Conservation (phyloP, 2,329 filamentous ascomycete genomes). For the Aspergillus carbonarius region DNA sequence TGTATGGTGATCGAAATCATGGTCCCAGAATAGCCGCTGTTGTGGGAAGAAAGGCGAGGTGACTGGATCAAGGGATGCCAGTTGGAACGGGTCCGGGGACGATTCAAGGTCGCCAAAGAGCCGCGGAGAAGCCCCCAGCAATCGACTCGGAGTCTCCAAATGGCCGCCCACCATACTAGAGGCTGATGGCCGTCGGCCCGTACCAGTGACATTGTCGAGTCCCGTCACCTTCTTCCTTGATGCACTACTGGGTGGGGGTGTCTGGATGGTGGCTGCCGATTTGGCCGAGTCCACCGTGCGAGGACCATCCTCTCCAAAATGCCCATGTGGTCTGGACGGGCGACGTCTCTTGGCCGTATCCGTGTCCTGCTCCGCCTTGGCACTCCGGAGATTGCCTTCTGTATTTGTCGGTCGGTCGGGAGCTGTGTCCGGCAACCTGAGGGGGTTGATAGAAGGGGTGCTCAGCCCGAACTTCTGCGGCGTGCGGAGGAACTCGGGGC, state of each 20-base stretch:
- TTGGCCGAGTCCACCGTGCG: conserved; percentile 38
- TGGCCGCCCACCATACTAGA: conserved; percentile 28
- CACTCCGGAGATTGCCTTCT: conserved; percentile 18
- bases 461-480: conserved; percentile 40
- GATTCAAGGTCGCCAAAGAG: conserved; percentile 57
- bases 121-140: conserved; percentile 46
- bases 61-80: conserved; percentile 52
- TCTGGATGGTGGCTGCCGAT: conserved; percentile 56
- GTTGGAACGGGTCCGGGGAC: conserved; percentile 58
- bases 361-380: conserved; percentile 29
- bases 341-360: conserved; percentile 37
- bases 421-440: conserved; percentile 17
- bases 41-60: conserved; percentile 60
- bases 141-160: conserved; percentile 47
- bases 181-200: conserved; percentile 22
- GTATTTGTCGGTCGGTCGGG: conserved; percentile 14
- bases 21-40: conserved; percentile 52
- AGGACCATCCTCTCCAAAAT: conserved; percentile 31
- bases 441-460: conserved; percentile 30
- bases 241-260: conserved; percentile 61
- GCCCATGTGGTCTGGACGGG: conserved; percentile 27
- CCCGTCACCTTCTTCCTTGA: conserved; percentile 49
- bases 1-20: conserved; percentile 33
- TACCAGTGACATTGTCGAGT: conserved; percentile 26
- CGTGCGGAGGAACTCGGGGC: conserved; percentile 46